phyloP scores from a whole-genome alignment of 75 land plant species.

The Pinus albicaulis region DNA sequence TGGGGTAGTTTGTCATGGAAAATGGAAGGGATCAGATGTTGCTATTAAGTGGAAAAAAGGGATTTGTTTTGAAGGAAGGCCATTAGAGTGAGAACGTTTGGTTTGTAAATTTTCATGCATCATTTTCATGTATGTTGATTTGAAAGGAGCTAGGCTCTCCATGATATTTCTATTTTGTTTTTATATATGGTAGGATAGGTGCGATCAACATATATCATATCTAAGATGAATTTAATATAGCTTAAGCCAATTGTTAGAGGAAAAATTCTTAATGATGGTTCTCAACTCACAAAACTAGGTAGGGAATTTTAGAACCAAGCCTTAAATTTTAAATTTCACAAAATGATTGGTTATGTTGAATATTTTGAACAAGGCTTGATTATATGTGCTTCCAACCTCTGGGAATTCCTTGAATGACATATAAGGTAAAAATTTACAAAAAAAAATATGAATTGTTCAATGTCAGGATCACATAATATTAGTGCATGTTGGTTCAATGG shows the following conservation, averaged over 20 bases:
- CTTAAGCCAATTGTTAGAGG: slow-evolving; percentile 4
- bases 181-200: background rate
- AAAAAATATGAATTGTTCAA: too few relatives aligned
- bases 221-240: slow-evolving; percentile 25
- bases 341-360: too few relatives aligned
- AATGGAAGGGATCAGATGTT: slow-evolving; percentile 98
- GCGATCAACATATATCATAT: slow-evolving; percentile 19
- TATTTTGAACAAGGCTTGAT: too few relatives aligned
- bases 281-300: background rate
- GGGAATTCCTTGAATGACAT: too few relatives aligned
- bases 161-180: slow-evolving; percentile 5
- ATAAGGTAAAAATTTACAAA: too few relatives aligned
- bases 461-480: too few relatives aligned
- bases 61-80: slow-evolving; percentile 70
- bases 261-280: too few relatives aligned
- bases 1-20: slow-evolving; percentile 88
- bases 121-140: background rate
- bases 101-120: slow-evolving; percentile 28
- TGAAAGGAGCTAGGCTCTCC: background rate
- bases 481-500: too few relatives aligned
- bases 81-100: slow-evolving; percentile 76
- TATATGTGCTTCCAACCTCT: too few relatives aligned
- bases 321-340: too few relatives aligned
- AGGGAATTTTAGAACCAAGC: slow-evolving; percentile 7
- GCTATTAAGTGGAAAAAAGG: slow-evolving; percentile 92